phyloP scores from a whole-genome alignment of 495 filamentous ascomycete genomes.

The Ascodesmis nigricans region DNA sequence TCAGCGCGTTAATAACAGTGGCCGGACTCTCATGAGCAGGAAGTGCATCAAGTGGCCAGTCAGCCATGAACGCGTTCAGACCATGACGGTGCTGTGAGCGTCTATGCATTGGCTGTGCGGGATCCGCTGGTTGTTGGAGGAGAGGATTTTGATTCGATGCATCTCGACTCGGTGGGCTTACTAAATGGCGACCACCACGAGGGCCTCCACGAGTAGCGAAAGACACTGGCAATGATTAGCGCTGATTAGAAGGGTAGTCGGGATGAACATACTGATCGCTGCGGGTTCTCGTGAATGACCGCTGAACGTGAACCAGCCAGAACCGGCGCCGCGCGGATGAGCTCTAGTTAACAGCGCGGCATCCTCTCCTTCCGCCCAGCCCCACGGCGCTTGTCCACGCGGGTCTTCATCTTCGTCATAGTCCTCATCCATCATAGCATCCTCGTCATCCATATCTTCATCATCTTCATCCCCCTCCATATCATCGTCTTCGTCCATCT shows the following conservation, averaged over 20 bases:
- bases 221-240: constrained; percentile 15
- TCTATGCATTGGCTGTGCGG: constrained; percentile 15
- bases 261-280: constrained; percentile 15
- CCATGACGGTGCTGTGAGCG: constrained; percentile 16
- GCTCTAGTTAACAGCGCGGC: constrained; percentile 23
- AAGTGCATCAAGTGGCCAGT: constrained; percentile 34
- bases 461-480: constrained; percentile 37
- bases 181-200: constrained; percentile 15
- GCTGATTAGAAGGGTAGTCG: no score
- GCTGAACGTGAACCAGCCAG: constrained; percentile 27
- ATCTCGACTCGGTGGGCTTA: constrained; percentile 11
- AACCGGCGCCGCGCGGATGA: constrained; percentile 24
- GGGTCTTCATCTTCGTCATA: constrained; percentile 47
- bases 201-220: constrained; percentile 17
- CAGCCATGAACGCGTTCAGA: constrained; percentile 27
- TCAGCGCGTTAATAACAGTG: constrained; percentile 37
- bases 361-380: constrained; percentile 23
- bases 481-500: constrained; percentile 37
- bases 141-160: constrained; percentile 19
- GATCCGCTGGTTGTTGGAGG: constrained; percentile 15
- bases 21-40: constrained; percentile 27
- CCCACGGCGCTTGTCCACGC: no score
- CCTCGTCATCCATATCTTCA: constrained; percentile 47
- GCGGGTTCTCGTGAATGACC: constrained; percentile 19
- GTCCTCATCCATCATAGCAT: constrained; percentile 30